Percentiles rank a stretch among this genome's conserved stretches.
Conservation (phyloP, 345 rosid genomes). For the Ceriops zippeliana region DNA sequence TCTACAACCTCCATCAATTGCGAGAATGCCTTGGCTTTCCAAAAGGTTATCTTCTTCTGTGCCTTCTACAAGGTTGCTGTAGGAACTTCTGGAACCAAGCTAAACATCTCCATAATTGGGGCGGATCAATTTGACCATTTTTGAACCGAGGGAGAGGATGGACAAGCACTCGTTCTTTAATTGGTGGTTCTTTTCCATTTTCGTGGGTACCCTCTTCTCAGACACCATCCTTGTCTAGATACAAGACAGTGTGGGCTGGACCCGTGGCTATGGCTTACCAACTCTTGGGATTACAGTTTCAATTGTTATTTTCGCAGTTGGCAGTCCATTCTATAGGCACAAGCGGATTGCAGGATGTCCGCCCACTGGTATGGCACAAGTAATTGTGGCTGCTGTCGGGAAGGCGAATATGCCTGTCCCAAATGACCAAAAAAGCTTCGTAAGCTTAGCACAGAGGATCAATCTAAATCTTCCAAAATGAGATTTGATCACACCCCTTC, state of each 20-base stretch:
- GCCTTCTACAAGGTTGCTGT: conserved; percentile 45
- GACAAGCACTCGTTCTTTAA: conserved; percentile 65
- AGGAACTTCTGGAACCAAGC: conserved; percentile 60
- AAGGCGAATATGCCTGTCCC: conserved; percentile 41
- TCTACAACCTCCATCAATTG: conserved; percentile 48
- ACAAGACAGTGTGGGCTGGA: conserved; percentile 49
- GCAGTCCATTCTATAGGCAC: conserved; percentile 50
- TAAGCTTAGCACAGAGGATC: conserved; percentile 38
- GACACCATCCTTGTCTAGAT: conserved; percentile 49
- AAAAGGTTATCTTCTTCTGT: conserved; percentile 38
- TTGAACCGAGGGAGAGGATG: conserved; percentile 46
- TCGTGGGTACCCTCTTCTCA: conserved; percentile 54
- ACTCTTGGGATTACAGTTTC: conserved; percentile 40
- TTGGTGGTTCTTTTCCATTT: conserved; percentile 67
- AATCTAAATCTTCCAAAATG: conserved; percentile 23
- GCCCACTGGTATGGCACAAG: conserved; percentile 40
- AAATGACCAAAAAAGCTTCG: conserved; percentile 40
- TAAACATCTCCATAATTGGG: conserved; percentile 63
- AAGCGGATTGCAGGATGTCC: conserved; percentile 49
- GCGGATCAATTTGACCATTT: conserved; percentile 66
- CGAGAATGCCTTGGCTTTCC: conserved; percentile 32
- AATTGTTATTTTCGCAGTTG: conserved; percentile 39
- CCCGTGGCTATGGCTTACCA: conserved; percentile 47
- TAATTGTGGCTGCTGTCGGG: conserved; percentile 44
- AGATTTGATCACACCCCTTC: conserved; percentile 44